Evolutionary conservation across 257 asterid species (phyloP), one percentile per base, ranked within the genome.

Genomic region (Eustoma russellianum): DNA sequence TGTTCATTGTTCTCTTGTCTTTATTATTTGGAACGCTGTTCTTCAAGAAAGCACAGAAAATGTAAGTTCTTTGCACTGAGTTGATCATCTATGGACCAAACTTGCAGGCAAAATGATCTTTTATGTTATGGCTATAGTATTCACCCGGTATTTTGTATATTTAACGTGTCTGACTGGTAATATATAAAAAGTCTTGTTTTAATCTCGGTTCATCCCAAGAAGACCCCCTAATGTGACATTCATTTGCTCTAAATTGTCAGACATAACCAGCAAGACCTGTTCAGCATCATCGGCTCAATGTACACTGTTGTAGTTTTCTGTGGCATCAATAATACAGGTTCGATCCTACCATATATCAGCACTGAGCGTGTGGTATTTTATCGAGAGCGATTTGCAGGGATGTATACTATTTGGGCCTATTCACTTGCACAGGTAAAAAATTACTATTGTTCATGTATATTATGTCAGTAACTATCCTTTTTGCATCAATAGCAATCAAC

Each of bases 361-460:
- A 55, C 59, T 9, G 59, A 55, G 44, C 17, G 59, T 34, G 17
- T 38, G 5, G 59, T 55, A 9, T 55, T 55, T 11, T 55, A 55
- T 7, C 24, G 49, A 38, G 59, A 55, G 38, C 35, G 48, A 55
- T 55, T 55, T 55, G 35, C 59, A 15, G 59, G 59, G 44, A 55
- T 55, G 59, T 55, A 55, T 18, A 46, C 59, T 5, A 33, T 18
- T 41, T 55, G 59, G 59, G 59, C 59, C 44, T 55, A 55, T 55
- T 34, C 59, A 12, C 59, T 55, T 35, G 48, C 48, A 0, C 59
- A 55, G 49, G 59, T 55, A 50, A 10, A 17, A n/a, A n/a, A n/a
- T n/a, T n/a, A n/a, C n/a, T n/a, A n/a, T n/a, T n/a, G n/a, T n/a
- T n/a, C n/a, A n/a, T n/a, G n/a, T n/a, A n/a, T n/a, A n/a, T n/a